Base-by-base conservation (phyloP, 2,329 filamentous ascomycete species). In the Pseudocercospora crystallina region DNA sequence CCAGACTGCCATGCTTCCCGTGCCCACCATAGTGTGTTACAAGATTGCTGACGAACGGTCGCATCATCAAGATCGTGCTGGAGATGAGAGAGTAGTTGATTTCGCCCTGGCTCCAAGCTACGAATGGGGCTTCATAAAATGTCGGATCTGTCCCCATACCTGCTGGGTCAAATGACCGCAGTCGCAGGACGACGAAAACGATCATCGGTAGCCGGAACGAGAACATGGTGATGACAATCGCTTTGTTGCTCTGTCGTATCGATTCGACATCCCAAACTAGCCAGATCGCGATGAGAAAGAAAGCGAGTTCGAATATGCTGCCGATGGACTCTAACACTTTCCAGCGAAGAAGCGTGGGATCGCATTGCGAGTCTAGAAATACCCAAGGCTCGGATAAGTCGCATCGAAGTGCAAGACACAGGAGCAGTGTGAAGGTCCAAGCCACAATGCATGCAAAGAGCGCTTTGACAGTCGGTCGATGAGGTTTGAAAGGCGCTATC, bases 21-120 rank as follows among this genome's bases (percentile, higher is more conserved):
- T 32, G 15, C 12, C 47, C 47, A 13, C 41, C 47, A 38, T 57
- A 57, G 47, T 55, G 47, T 4, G 57, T 59, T 32, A 51, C 50
- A 2, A 59, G 42, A 11, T 49, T 52, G 13, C 37, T 49, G 35
- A 59, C 47, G 12, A 59, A 47, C 5, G 48, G 49, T 8, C 55
- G 55, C 7, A 56, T 35, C 30, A 52, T 52, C 11, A 54, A 44
- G 12, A 60, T 58, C 5, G 57, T 60, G 11, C 55, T 48, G 17
- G 55, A 48, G 34, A 60, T 52, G 15, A 60, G 41, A 12, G 55
- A 51, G 51, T 54, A 58, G 42, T 45, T 46, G 14, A 60, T 41
- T 37, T 60, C 52, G 17, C 47, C 53, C 29, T 58, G 53, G 2
- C 54, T 60, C 41, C 47, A 50, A 17, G 41, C 39, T 20, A 60